phyloP scores from a whole-genome alignment of 257 asterid genomes.

The Ajuga chamaepitys region DNA sequence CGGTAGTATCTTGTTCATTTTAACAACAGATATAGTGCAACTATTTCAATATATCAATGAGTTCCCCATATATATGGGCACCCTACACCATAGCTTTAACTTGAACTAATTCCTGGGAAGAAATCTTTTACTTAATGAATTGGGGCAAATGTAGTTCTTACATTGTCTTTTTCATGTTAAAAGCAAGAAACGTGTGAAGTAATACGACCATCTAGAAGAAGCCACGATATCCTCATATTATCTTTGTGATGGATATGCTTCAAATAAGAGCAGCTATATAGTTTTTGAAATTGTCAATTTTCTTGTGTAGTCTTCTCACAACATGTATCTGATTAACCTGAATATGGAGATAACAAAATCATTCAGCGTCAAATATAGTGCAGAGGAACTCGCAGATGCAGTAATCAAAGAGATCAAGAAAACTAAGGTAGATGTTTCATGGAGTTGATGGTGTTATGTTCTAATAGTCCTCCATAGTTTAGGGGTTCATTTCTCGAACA shows the following conservation, averaged over 20 bases:
- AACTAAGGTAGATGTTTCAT: constrained; percentile 1
- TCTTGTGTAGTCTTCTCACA: background rate
- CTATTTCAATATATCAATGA: background rate
- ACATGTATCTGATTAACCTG: constrained; percentile 83
- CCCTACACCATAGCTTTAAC: no score
- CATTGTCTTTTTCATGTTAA: background rate
- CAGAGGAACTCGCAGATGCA: constrained; percentile 59
- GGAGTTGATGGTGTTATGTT: constrained; percentile 11
- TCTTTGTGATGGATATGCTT: background rate
- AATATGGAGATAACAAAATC: constrained; percentile 73
- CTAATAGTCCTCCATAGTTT: background rate
- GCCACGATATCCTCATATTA: background rate
- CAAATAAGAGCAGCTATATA: background rate
- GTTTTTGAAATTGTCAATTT: background rate
- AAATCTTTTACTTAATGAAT: background rate
- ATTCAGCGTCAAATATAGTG: constrained; percentile 67
- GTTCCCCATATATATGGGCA: no score
- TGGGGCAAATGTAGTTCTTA: background rate
- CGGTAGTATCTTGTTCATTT: background rate
- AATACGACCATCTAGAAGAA: background rate
- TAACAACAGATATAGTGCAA: background rate
- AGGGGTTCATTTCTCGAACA: background rate
- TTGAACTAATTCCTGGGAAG: background rate
- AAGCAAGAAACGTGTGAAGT: background rate
- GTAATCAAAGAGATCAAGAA: constrained; percentile 53